Base-by-base conservation (phyloP, 106 monocot species). In the Posidonia australis region DNA sequence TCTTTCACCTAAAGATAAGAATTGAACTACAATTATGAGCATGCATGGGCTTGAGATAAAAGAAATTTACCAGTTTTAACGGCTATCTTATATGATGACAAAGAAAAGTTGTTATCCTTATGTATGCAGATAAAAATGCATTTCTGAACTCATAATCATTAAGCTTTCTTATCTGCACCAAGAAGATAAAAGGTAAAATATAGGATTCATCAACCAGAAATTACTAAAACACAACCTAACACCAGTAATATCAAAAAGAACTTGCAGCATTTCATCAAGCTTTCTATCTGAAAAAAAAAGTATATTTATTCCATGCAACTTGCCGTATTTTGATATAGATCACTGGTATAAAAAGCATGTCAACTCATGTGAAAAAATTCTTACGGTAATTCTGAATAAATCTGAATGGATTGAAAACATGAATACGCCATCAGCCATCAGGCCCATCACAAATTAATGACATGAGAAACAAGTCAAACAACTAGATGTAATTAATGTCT, bases 181-280 rank as follows among this genome's bases (percentile, higher is more conserved):
- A 25, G 27, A 51, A 31, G 36, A 74, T 23, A 14, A 31, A 55
- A 60, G 7, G 36, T 36, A 65, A 54, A 29, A 76, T 59, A 27
- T 28, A 28, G 3, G 10, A 26, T 28, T 44, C 56, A 23, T 10
- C 24, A 45, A 18, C 46, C 14, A 43, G 0, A 36, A 28, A 45
- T 24, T 67, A 16, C 31, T 22, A 23, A 13, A 9, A 30, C n/a
- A 22, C 73, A 12, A 48, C 25, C 5, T 11, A 63, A 18, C 10
- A 58, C 65, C 1, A 74, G 11, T 9, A 62, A 62, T n/a, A 30
- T 21, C 2, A 62, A 19, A 22, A 23, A 25, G 13, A 54, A 72
- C 79, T 52, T 74, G 86, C 90, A 75, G 94, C 94, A 84, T 89
- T n/a, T n/a, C n/a, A n/a, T n/a, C n/a, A n/a, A n/a, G n/a, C n/a